phyloP scores from a whole-genome alignment of 2,329 filamentous ascomycete species.

The Paecilomyces sp. region DNA sequence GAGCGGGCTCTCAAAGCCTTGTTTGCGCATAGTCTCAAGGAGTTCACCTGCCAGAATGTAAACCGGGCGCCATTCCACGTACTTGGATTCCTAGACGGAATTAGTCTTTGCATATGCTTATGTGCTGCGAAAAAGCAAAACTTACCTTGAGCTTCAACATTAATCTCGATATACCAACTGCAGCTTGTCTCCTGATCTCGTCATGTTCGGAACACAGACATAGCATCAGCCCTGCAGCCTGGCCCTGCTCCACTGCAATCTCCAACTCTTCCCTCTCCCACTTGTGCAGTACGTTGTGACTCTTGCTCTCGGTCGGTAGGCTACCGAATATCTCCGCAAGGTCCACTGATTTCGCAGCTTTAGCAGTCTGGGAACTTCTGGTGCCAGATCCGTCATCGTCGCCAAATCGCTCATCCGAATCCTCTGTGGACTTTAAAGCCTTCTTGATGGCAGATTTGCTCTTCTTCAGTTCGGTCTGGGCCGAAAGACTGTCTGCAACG shows the following conservation, averaged over 20 bases:
- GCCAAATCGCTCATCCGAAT: conserved; percentile 5
- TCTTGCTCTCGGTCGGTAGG: conserved; percentile 37
- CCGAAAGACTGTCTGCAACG: conserved; percentile 37
- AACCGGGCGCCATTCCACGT: conserved; percentile 69
- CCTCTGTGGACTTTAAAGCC: conserved; percentile 24
- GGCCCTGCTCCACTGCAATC: conserved; percentile 70
- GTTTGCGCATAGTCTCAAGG: conserved; percentile 60
- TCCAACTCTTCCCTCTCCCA: conserved; percentile 75
- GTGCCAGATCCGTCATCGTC: conserved; percentile 7
- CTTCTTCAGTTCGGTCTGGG: conserved; percentile 32
- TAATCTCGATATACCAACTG: conserved; percentile 30
- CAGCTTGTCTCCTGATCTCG: conserved; percentile 71
- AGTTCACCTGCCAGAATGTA: conserved; percentile 76
- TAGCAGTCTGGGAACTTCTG: conserved; percentile 6
- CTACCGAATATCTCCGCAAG: conserved; percentile 49
- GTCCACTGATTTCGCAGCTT: conserved; percentile 25
- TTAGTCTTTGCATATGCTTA: conserved; percentile 7
- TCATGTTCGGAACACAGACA: conserved; percentile 68
- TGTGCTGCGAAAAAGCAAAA: neutral
- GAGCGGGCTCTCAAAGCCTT: conserved; percentile 52
- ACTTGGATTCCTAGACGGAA: conserved; percentile 52
- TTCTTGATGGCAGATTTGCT: conserved; percentile 27
- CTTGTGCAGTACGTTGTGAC: conserved; percentile 41
- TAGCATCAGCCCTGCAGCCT: conserved; percentile 61
- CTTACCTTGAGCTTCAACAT: conserved; percentile 43